Percentiles rank a stretch among this genome's conserved stretches.
Conservation (phyloP, 306 rosid species). For the Cucurbita argyrosperma region DNA sequence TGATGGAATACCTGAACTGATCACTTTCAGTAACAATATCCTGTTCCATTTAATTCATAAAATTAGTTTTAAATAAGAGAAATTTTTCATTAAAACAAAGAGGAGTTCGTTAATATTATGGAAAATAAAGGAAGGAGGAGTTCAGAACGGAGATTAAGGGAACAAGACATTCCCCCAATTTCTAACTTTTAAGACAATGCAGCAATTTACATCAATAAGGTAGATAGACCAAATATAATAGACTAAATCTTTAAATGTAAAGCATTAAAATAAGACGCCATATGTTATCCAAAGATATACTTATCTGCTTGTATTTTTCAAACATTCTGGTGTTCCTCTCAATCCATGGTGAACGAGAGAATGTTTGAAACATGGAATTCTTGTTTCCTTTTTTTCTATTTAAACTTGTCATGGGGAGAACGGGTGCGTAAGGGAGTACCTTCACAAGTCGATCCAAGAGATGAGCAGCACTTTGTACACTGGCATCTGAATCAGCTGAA, state of each 20-base stretch:
- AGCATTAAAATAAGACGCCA: neutral
- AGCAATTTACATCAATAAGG: neutral
- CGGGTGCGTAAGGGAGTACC: slow-evolving; percentile 27
- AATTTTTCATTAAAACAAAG: neutral
- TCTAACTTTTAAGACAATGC: neutral
- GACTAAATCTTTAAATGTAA: neutral
- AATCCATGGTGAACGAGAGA: neutral
- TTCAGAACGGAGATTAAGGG: neutral
- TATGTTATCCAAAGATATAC: neutral
- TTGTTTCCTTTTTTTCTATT: no score
- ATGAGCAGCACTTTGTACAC: slow-evolving; percentile 97
- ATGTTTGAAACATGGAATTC: neutral
- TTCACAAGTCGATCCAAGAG: slow-evolving; percentile 96
- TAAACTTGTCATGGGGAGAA: neutral
- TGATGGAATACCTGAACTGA: slow-evolving; percentile 75
- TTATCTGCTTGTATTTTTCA: neutral
- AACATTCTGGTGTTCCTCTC: neutral
- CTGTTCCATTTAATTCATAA: slow-evolving; percentile 43
- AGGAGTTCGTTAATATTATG: neutral
- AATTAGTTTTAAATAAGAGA: slow-evolving; percentile 10
- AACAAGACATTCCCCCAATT: neutral
- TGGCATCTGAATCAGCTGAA: slow-evolving; percentile 90
- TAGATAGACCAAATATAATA: neutral
- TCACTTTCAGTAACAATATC: slow-evolving; percentile 98
- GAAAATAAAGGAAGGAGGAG: neutral